Base-by-base conservation (phyloP, 2,329 filamentous ascomycete species). In the Tolypocladium sp. region DNA sequence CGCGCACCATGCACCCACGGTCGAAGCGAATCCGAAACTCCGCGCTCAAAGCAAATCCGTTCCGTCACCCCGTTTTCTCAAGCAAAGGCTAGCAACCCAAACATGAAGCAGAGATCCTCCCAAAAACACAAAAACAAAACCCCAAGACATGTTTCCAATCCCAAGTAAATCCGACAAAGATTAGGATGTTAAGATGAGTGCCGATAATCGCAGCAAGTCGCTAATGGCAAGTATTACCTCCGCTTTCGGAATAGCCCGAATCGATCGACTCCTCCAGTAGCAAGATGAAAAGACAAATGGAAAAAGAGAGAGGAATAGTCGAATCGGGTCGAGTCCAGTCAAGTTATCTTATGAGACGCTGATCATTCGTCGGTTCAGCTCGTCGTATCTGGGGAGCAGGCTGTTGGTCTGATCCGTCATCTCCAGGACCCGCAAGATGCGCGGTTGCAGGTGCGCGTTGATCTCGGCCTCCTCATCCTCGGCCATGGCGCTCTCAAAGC, bases 401-500 rank as follows among this genome's bases (percentile, higher is more conserved):
- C 67, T 67, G 56, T 65, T 69, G 30, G 66, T 66, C 59, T 70
- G 71, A 38, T 69, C 70, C 12, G 69, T 64, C 7, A 67, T 61
- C 10, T 71, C 67, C 0, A 75, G 73, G 38, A 71, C 66, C 27
- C 69, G 67, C 54, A 78, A 62, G 35, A 74, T 58, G 44, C 79
- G 73, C 17, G 78, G 77, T 57, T 70, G 69, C 17, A 82, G 61
- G 60, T 74, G 73, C 12, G 71, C 71, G 27, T 82, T 77, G 12
- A 71, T 74, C 25, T 77, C 77, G 3, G 75, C 75, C 58, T 76
- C 75, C 59, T 78, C 74, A 12, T 67, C 65, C 57, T 71, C 67
- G 1, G 73, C 73, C 62, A 81, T 70, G 30, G 74, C 78, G 10
- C 72, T 73, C 64, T 82, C 81, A 61, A 83, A 84, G 58, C 71